These are phyloP conservation scores for Candida easanensis DNA, from an alignment of 805 yeast species.

Conservation along the genomic window DNA sequence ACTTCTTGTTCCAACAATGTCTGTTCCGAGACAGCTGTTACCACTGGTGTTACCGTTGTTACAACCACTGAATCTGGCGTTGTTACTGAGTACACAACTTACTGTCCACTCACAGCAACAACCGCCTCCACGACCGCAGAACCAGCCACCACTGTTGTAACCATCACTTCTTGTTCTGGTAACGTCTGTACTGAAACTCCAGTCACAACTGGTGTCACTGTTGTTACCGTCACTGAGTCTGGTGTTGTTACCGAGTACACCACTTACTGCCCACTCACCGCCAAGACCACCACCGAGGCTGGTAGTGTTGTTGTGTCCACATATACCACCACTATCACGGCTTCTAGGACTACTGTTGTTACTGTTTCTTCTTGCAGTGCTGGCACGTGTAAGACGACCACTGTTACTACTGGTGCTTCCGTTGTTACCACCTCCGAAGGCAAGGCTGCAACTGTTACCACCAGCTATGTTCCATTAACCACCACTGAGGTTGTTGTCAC, in stretches of 20 bases:
- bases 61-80: constrained; percentile 27
- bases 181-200: constrained; percentile 13
- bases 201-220: constrained; percentile 27
- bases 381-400: neutral
- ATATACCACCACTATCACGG: neutral
- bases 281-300: neutral
- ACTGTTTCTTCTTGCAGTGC: constrained; percentile 8
- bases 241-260: constrained; percentile 18
- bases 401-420: constrained; percentile 3
- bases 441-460: too few relatives aligned
- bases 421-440: constrained; percentile 1
- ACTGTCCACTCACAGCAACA: constrained; percentile 13
- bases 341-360: constrained; percentile 4
- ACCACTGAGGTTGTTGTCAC: neutral
- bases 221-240: constrained; percentile 29
- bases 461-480: too few relatives aligned
- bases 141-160: constrained; percentile 11
- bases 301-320: neutral
- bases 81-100: constrained; percentile 18
- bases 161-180: constrained; percentile 25
- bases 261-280: constrained; percentile 18
- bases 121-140: neutral
- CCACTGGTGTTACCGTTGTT: constrained; percentile 29
- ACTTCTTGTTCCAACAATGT: constrained; percentile 19
- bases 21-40: constrained; percentile 15